Percentiles rank a stretch among this genome's conserved stretches.
Evolutionary conservation across 345 rosid species (phyloP).

Genomic region (Acer saccharum): DNA sequence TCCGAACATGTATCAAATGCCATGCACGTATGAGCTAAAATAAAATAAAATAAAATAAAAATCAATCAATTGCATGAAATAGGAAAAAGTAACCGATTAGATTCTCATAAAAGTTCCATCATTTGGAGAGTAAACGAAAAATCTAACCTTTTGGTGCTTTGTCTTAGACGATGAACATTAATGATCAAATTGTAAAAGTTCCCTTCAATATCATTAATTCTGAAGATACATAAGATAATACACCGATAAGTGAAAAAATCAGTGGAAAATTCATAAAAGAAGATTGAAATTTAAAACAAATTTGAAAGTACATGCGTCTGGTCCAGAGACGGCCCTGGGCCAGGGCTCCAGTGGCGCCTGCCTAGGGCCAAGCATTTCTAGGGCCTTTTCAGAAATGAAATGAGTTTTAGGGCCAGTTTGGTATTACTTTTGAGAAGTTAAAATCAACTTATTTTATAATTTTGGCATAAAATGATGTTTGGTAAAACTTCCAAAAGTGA

Average conservation of each 20-base stretch:
- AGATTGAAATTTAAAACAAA: too few species aligned
- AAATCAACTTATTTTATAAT: too few species aligned
- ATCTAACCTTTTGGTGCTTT: conserved; percentile 18
- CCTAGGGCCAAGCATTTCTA: too few species aligned
- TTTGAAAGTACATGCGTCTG: conserved; percentile 27
- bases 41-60: too few species aligned
- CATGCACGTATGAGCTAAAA: too few species aligned
- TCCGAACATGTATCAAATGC: neutral
- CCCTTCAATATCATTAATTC: conserved; percentile 17
- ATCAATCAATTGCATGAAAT: neutral
- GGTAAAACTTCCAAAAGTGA: too few species aligned
- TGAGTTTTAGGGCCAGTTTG: too few species aligned
- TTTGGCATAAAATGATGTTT: too few species aligned
- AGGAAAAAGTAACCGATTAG: neutral
- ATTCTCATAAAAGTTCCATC: neutral
- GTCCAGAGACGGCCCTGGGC: too few species aligned
- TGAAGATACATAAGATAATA: conserved; percentile 9
- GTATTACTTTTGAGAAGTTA: too few species aligned
- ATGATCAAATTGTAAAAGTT: conserved; percentile 17
- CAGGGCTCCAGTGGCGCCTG: too few species aligned
- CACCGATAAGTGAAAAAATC: neutral
- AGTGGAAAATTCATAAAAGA: neutral
- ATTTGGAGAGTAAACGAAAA: neutral
- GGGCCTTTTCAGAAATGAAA: too few species aligned
- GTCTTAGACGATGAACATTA: conserved; percentile 21